Base-by-base conservation (phyloP, 139 green algal genomes). In the Prasinococcaceae sp. region DNA sequence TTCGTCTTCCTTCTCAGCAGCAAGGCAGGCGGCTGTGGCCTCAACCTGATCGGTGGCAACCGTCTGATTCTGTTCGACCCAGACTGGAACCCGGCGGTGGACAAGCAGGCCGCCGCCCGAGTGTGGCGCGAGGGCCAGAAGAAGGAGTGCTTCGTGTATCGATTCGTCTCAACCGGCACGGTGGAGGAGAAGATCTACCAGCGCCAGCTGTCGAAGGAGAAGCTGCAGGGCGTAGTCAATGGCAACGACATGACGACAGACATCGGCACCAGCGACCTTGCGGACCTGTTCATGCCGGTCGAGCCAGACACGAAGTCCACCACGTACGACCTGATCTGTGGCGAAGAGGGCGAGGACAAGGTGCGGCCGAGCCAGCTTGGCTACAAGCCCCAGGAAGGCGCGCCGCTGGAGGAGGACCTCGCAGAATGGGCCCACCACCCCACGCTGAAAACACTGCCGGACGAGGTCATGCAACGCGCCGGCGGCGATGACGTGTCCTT, bases 161-260 rank as follows among this genome's bases (percentile, higher is more conserved):
- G 89, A 46, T 89, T 99, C 66, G 62, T 99, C 35, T 68, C 86
- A 3, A 86, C 79, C 5, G 92, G 92, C 38, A 88, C 79, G 19
- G 94, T 99, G 48, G 92, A 99, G 58, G 92, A 99, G 65, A 98
- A 98, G 81, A 77, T 98, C 32, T 95, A 82, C 66, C 88, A 97
- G 79, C 72, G 89, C 17, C 89, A 97, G 83, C 72, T 96, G 12
- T 73, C 65, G 30, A 92, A 92, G 60, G 66, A 82, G 60, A 54
- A 57, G 3, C 50, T 79, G 40, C 62, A 77, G 61, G 57, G 55
- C 26, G 56, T 79, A 19, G 71, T 77, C 73, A 86, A 75, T 6
- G 64, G 61, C 24, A 60, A 59, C 25, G 30, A 2, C 33, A 38
- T 40, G 36, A 44, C 30, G 29, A 54, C 42, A 6, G 54, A 45